Evolutionary conservation across 352 stramenopile species (phyloP), one percentile per base, ranked within the genome.

Genomic region (Aphanomyces cochlioides): DNA sequence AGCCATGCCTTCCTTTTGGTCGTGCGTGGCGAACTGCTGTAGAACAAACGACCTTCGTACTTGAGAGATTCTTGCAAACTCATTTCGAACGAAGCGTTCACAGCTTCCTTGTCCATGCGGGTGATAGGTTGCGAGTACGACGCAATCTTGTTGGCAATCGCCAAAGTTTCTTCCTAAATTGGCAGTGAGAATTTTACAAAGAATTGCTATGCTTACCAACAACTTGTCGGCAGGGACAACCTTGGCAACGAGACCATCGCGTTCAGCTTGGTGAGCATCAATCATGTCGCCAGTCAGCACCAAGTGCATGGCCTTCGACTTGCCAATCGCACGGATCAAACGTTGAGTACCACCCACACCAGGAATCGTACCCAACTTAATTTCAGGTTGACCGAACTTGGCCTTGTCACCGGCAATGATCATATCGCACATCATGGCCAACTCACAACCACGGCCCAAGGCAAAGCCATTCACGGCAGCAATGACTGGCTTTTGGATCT

Each of bases 361-460:
- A n/a, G 97, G 96, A 72, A 99, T 99, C 40, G 98, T 97, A 47
- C 97, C 97, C 15, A 99, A 85, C 68, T 95, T 98, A 75, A 99
- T 99, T 86, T 99, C 97, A 1, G 97, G 97, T 80, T 99, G 97
- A 37, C 96, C 97, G 77, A 99, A 99, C 79, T 98, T 98, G 61
- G 97, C 97, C 69, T 89, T 96, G 69, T 98, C 92, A 54, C 89
- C 87, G 13, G 97, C 97, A 57, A 99, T 90, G 69, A 99, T 97
- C 67, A 99, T 96, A 78, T 99, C 97, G 75, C 97, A 99, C 78
- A 99, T 97, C 97, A 99, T 99, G 38, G 97, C 97, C 28, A 99
- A 79, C 81, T 99, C 97, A 72, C 96, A 99, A 40, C 97, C 97
- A 59, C 97, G 97, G 47, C 97, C 97, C 13, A 99, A 83, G 10